Conservation (phyloP, 73 alveolate species). For the Paramecium primaurelia region DNA sequence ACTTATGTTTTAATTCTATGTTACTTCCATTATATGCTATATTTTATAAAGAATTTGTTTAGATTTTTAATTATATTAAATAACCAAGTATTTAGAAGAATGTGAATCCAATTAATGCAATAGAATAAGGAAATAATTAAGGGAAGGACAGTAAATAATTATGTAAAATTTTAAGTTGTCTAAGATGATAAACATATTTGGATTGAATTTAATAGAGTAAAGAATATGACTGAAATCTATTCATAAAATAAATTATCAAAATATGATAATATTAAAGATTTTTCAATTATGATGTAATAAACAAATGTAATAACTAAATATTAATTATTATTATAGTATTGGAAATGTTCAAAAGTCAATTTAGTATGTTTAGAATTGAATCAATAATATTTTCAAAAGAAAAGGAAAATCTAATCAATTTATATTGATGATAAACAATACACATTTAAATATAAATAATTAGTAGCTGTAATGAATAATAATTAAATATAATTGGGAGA, state of each 20-base stretch:
- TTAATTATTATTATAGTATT: background rate
- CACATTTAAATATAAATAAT: background rate
- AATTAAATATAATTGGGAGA: background rate
- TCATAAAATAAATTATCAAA: background rate
- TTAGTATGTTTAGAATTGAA: background rate
- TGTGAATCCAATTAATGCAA: background rate
- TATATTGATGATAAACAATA: background rate
- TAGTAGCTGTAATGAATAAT: background rate
- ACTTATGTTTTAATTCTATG: background rate
- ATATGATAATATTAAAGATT: background rate
- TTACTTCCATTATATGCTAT: background rate
- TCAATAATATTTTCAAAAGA: background rate
- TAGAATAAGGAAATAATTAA: background rate
- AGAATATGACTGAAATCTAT: conserved; percentile 14
- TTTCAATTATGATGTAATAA: background rate
- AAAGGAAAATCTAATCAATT: background rate
- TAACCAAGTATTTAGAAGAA: background rate
- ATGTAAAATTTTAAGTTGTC: background rate
- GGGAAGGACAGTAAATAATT: background rate
- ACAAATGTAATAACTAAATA: background rate
- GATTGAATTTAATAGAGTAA: background rate
- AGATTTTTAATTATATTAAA: background rate
- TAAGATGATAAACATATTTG: background rate
- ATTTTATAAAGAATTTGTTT: background rate
- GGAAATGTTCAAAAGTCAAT: background rate